phyloP scores from a whole-genome alignment of 129 eudicot genomes.

The Flaveria robusta region DNA sequence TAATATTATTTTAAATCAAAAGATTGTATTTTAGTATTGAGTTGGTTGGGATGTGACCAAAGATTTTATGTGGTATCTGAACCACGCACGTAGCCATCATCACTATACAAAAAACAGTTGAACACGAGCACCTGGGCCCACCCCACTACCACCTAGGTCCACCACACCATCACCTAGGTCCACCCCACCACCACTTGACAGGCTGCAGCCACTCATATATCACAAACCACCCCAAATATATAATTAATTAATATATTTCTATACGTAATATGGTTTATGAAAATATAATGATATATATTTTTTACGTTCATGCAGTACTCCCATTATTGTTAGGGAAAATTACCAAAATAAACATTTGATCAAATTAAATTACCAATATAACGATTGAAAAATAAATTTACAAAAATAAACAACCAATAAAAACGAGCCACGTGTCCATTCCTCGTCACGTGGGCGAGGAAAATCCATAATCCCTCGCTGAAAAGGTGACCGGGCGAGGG shows the following conservation, averaged over 20 bases:
- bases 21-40: not conserved
- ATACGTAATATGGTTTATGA: not conserved
- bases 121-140: not conserved
- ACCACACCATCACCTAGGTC: conserved; percentile 9
- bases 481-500: too few species aligned
- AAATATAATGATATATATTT: not conserved
- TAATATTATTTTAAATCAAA: too few species aligned
- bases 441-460: too few species aligned
- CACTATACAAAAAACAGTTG: not conserved
- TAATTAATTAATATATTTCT: not conserved
- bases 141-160: not conserved
- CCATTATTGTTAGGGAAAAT: too few species aligned
- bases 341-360: too few species aligned
- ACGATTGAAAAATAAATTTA: too few species aligned
- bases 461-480: too few species aligned
- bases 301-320: not conserved
- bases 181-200: conserved; percentile 29
- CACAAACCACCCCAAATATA: not conserved
- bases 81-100: conserved; percentile 33
- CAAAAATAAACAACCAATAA: too few species aligned
- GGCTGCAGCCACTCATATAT: conserved; percentile 12
- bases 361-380: too few species aligned
- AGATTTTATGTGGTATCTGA: conserved; percentile 35
- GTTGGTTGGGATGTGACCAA: conserved; percentile 33
- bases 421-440: too few species aligned